phyloP scores from a whole-genome alignment of 148 eudicot species.

The Amaranthus cruentus region DNA sequence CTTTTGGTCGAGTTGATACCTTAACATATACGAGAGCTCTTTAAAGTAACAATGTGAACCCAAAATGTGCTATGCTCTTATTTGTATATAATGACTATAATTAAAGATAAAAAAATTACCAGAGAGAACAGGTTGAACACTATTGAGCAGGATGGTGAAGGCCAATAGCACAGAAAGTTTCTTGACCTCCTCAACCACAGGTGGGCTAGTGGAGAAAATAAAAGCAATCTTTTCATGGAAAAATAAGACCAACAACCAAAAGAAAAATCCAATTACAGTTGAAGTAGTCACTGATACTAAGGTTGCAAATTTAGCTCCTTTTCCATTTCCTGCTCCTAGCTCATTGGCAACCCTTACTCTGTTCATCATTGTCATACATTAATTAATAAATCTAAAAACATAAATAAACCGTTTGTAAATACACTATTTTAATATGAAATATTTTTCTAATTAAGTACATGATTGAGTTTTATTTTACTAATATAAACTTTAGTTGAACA shows the following conservation, averaged over 20 bases:
- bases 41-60: neutral
- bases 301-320: slow-evolving; percentile 61
- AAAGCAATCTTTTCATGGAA: slow-evolving; percentile 43
- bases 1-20: no score
- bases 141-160: slow-evolving; percentile 58
- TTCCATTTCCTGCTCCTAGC: slow-evolving; percentile 62
- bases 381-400: no score
- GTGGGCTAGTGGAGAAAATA: slow-evolving; percentile 44
- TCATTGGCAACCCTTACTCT: slow-evolving; percentile 63
- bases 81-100: neutral
- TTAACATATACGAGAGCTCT: neutral
- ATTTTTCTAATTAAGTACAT: no score
- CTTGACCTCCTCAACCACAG: slow-evolving; percentile 41
- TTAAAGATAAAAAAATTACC: slow-evolving; percentile 21
- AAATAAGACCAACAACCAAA: slow-evolving; percentile 36
- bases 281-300: slow-evolving; percentile 45
- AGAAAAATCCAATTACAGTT: slow-evolving; percentile 39
- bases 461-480: no score
- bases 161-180: slow-evolving; percentile 44
- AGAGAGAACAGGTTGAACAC: slow-evolving; percentile 61
- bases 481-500: no score
- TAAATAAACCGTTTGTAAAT: no score
- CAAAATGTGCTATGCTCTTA: no score
- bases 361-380: neutral
- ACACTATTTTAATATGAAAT: no score